Evolutionary conservation across 805 yeast genomes (phyloP), one percentile per base, ranked within the genome.

Genomic region (Wickerhamiella slavikovae): DNA sequence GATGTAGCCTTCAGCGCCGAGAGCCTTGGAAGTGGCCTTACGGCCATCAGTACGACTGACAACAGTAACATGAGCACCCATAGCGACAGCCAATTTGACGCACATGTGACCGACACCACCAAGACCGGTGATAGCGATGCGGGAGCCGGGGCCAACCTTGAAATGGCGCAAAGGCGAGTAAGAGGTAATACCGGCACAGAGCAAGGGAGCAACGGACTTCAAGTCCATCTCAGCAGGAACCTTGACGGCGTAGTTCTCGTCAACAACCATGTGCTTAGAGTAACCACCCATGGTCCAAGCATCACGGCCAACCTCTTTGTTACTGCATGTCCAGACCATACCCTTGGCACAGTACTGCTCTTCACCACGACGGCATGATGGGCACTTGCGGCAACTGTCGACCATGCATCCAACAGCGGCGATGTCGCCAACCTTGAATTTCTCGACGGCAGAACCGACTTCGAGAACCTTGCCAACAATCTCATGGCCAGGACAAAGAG

Each of bases 391-490:
- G 18, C 32, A 30, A 8, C 22, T 19, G 29, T 25, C 32, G 12
- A 30, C 29, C 16, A 20, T 15, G 19, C 25, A 20, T 21, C 32
- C 32, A 13, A 78, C 58, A 45, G 91, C 91, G 24, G 83, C 91
- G 34, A 55, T 60, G 53, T 78, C 91, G 45, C 91, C 91, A 39
- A 73, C 58, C 51, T 75, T 65, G 55, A 75, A 72, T 51, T 71
- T 71, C 33, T 51, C 57, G 34, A 78, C 91, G 43, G 64, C 61
- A 27, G 58, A 57, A 40, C 91, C 91, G 47, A 64, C 60, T 36
- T 72, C 83, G 36, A 76, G 89, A 40, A 77, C 89, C 29, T 66
- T 65, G 50, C 91, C 91, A 17, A 85, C 83, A 57, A 89, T 91
- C 57, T 77, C 91, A 57, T 77, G 91, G 43, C 91, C 91, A 38